Evolutionary conservation across 2,329 filamentous ascomycete species (phyloP).

Genomic region (Exophiala oligosperma): DNA sequence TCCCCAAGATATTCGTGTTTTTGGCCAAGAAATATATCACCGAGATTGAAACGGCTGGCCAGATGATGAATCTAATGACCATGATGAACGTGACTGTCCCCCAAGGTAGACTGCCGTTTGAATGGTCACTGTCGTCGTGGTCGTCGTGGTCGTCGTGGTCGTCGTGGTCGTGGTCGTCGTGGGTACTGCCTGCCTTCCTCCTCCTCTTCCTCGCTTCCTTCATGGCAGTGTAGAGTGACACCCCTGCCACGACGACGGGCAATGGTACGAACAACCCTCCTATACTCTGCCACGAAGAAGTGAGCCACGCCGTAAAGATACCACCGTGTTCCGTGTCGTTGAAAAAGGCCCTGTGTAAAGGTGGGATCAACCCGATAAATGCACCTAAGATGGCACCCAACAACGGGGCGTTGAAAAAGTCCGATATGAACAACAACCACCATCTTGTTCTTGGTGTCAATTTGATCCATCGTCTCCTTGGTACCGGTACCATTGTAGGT

Average conservation of each 20-base stretch:
- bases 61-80: conserved; percentile 59
- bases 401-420: conserved; percentile 63
- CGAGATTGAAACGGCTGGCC: conserved; percentile 58
- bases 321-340: conserved; percentile 57
- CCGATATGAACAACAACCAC: conserved; percentile 41
- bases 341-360: conserved; percentile 64
- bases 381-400: conserved; percentile 61
- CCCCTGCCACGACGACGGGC: conserved; percentile 66
- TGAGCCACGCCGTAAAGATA: conserved; percentile 67
- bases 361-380: conserved; percentile 60
- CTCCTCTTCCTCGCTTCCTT: conserved; percentile 41
- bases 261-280: conserved; percentile 64
- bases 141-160: conserved; percentile 37
- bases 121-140: conserved; percentile 24
- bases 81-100: conserved; percentile 53
- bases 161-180: conserved; percentile 41
- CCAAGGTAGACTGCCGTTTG: conserved; percentile 47
- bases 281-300: conserved; percentile 60
- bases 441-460: conserved; percentile 41
- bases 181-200: too few species aligned
- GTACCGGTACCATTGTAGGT: conserved; percentile 10
- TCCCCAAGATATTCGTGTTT: conserved; percentile 51
- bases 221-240: conserved; percentile 61
- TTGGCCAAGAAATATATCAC: conserved; percentile 57
- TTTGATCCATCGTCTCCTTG: conserved; percentile 32